Conservation (phyloP, 805 yeast genomes). For the Wickerhamomyces silvicola region DNA sequence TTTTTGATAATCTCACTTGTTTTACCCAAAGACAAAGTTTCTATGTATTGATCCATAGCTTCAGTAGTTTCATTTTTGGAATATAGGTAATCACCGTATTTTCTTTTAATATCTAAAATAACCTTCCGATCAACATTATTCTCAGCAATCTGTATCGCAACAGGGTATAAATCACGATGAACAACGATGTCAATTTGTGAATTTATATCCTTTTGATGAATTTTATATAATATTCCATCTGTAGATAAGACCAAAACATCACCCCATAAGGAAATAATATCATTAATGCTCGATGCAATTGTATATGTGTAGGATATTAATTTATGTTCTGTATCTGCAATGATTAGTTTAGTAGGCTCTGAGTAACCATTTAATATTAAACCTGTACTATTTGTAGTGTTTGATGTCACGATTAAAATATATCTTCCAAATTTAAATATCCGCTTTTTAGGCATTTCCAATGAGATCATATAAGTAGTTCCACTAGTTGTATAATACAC, state of each 20-base stretch:
- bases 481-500: slow-evolving; percentile 54
- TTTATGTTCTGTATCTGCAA: slow-evolving; percentile 66
- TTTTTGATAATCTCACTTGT: slow-evolving; percentile 75
- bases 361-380: slow-evolving; percentile 25
- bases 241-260: slow-evolving; percentile 57
- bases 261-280: slow-evolving; percentile 50
- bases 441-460: slow-evolving; percentile 51
- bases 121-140: slow-evolving; percentile 21
- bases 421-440: slow-evolving; percentile 47
- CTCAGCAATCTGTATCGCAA: slow-evolving; percentile 67
- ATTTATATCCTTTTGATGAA: slow-evolving; percentile 60
- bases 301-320: slow-evolving; percentile 64
- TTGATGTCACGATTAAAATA: slow-evolving; percentile 52
- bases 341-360: slow-evolving; percentile 48
- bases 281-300: slow-evolving; percentile 57
- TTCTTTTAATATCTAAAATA: slow-evolving; percentile 38
- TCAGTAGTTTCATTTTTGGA: slow-evolving; percentile 57
- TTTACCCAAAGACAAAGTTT: slow-evolving; percentile 45
- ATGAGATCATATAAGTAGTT: slow-evolving; percentile 45
- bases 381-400: slow-evolving; percentile 28
- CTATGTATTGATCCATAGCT: slow-evolving; percentile 71
- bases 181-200: slow-evolving; percentile 64
- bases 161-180: slow-evolving; percentile 61
- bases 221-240: slow-evolving; percentile 67
- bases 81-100: slow-evolving; percentile 70